phyloP scores from a whole-genome alignment of 257 asterid species.

The Lavandula angustifolia region DNA sequence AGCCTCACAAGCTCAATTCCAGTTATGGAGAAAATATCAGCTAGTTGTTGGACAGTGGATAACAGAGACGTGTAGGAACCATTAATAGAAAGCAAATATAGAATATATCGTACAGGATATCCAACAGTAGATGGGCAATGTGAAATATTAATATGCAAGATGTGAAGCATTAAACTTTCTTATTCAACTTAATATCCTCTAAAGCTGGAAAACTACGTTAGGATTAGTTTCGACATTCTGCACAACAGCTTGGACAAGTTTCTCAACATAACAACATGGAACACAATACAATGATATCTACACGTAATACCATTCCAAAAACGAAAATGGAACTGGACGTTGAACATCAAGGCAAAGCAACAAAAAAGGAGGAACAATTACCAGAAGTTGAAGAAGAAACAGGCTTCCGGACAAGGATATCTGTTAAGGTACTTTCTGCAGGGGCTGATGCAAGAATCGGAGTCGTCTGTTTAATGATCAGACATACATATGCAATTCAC shows the following conservation, averaged over 20 bases:
- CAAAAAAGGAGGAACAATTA: slow-evolving; percentile 28
- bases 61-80: background rate
- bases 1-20: slow-evolving; percentile 7
- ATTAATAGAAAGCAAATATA: background rate
- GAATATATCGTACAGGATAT: background rate
- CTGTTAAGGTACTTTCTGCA: slow-evolving; percentile 79
- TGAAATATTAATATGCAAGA: background rate
- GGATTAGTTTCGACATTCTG: background rate
- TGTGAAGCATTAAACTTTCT: slow-evolving; percentile 1
- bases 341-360: slow-evolving; percentile 17
- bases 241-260: background rate
- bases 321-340: background rate
- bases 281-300: background rate
- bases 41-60: slow-evolving; percentile 7
- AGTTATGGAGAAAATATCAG: background rate
- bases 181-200: background rate
- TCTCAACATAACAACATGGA: background rate
- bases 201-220: background rate
- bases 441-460: slow-evolving; percentile 80
- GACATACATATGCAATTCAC: slow-evolving; percentile 16
- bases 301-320: slow-evolving; percentile 17
- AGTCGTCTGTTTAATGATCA: slow-evolving; percentile 53
- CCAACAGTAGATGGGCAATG: background rate
- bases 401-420: slow-evolving; percentile 73
- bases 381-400: slow-evolving; percentile 67